Evolutionary conservation across 176 grass and related monocot genomes (phyloP), one percentile per base, ranked within the genome.

Genomic region (Zoysia japonica): DNA sequence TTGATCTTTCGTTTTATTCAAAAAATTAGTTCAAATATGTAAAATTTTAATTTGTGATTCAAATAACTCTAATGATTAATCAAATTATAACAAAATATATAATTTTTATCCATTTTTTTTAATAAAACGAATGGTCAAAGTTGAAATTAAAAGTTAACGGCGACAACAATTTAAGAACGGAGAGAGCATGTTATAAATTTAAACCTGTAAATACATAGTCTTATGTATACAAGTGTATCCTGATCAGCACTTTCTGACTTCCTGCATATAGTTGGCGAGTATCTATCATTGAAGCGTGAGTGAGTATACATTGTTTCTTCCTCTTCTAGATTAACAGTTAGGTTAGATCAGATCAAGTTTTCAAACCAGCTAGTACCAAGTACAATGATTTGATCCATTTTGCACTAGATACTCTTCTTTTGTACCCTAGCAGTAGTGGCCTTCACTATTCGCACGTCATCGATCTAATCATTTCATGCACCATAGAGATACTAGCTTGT

Each of bases 371-470:
- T 82, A 81, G 72, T 77, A 77, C 42, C 66, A 81, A 50, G 43
- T 71, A 67, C 60, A 85, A 85, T 77, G 68, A 84, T 84, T 84
- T 60, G 76, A 80, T 89, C 77, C 71, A 85, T 59, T 28, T 28
- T 59, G 71, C 72, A 52, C 80, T 80, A 51, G 82, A 85, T 85
- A 85, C 72, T 71, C 82, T 17, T 81, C 77, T 49, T 81, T 59
- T 72, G 57, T 50, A 50, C 14, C 69, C 44, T 64, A 54, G 56
- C 64, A 60, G 64, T 66, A 85, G 87, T 84, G 81, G 82, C 49
- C 72, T 81, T 85, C 50, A 76, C 87, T 85, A 4, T 89, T 89
- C 2, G 50, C 72, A 60, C 66, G 82, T 61, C 87, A 81, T 65
- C 82, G 52, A 89, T 65, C 82, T 61, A 89, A 85, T 89, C 87